Base-by-base conservation (phyloP, 441 rosid genomes). In the Pelargonium fulgidum region DNA sequence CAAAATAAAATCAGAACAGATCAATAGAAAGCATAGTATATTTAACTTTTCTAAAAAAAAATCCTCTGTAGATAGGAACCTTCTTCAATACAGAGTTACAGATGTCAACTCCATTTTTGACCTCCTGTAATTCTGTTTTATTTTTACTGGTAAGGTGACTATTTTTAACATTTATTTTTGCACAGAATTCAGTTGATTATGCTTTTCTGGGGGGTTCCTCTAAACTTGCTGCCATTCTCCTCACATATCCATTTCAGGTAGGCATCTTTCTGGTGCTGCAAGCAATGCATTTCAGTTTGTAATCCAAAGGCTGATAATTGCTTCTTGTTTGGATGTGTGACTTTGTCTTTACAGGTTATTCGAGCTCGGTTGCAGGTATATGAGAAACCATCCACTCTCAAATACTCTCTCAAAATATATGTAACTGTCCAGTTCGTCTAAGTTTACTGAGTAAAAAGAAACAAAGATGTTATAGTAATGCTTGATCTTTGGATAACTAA, bases 301-400 rank as follows among this genome's bases (percentile, higher is more conserved):
- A 64, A 48, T 72, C 62, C 68, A 33, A 52, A 65, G 14, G 50
- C 73, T 70, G 64, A 70, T 59, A 44, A 48, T 62, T 29, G 70
- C 45, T 65, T 78, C 76, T 81, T 29, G 67, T 69, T 67, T 66
- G 52, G 16, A 44, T 64, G 44, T 17, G 47, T 17, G 12, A 45
- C 11, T 61, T 68, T 70, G 14, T 68, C 26, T 65, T 80, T 79
- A 68, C 87, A 89, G 90, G 98, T 93, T 66, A 84, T 93, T 79
- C 90, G 93, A 76, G 87, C 98, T 73, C 88, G 93, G 71, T 78
- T 89, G 72, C 95, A 89, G 98, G 97, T 93, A 85, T 93, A 85
- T 24, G 64, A 12, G 39, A 61, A 61, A 33, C 64, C 26, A 22
- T 61, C 16, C 41, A 61, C 26, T 12, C 17, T 48, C 58, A 65